Base-by-base conservation (phyloP, 1,284 basidiomycete genomes). In the Ceratobasidium sp. region DNA sequence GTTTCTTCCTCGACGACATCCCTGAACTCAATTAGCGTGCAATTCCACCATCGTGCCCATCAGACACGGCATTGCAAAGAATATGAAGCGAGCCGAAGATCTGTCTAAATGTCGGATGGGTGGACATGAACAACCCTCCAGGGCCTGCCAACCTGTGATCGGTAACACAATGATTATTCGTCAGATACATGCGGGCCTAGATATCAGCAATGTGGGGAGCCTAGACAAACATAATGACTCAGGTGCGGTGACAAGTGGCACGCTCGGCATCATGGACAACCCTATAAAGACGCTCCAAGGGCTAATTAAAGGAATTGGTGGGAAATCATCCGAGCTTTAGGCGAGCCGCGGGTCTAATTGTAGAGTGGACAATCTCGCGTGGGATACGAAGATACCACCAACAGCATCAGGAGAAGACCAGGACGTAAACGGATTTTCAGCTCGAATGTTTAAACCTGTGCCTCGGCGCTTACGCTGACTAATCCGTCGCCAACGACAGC, bases 1-100 rank as follows among this genome's bases (percentile, higher is more conserved):
- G 64, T 45, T 47, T 50, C 47, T 67, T 43, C 49, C 50, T 67
- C 64, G 64, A 40, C 50, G 40, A 47, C 17, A 45, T 27, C 38
- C 64, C 64, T 55, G 64, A 52, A 45, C 64, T 67, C 52, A 54
- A 54, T 67, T 67, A 54, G 50, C 35, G 34, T 52, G n/a, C 49
- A 38, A 17, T 45, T 62, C 43, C 57, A 40, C 38, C 56, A 31
- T 60, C 57, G 57, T 42, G 57, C 49, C 40, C 64, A 52, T 53
- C 38, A 34, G 20, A 22, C 53, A 67, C 38, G 31, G 49, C 49
- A 31, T 40, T 67, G 64, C 52, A 43, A 67, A 67, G 34, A 42
- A 52, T 6, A 20, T 17, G 49, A 55, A 45, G 29, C 52, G 64
- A 55, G 62, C 62, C 64, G 64, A 67, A 32, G 31, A 12, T 54